Conservation (phyloP, 2,329 filamentous ascomycete genomes). For the Sphaerulina vaccinii region DNA sequence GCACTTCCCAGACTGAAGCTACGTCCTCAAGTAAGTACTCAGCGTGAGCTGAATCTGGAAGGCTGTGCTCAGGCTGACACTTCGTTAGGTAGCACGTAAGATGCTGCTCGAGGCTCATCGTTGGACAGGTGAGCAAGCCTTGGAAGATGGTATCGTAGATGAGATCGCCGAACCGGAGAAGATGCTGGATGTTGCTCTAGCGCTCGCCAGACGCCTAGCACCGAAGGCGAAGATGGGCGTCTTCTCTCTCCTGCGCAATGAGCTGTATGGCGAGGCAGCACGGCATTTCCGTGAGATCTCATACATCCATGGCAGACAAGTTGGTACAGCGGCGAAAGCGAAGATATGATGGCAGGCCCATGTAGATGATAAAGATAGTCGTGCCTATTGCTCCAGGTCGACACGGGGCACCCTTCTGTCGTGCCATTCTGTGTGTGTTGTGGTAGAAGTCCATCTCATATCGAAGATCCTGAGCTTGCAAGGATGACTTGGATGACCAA, state of each 20-base stretch:
- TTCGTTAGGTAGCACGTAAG: constrained; percentile 47
- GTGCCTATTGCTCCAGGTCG: no score
- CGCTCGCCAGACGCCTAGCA: constrained; percentile 45
- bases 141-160: constrained; percentile 56
- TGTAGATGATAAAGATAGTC: no score
- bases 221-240: constrained; percentile 50
- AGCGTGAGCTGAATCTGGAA: no score
- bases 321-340: constrained; percentile 47
- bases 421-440: no score
- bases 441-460: no score
- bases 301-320: constrained; percentile 52
- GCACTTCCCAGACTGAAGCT: constrained; percentile 54
- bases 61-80: neutral
- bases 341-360: constrained; percentile 46
- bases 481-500: no score
- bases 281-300: constrained; percentile 53
- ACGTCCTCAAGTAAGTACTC: constrained; percentile 38
- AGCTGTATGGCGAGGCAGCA: constrained; percentile 55
- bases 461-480: no score
- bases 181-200: constrained; percentile 50
- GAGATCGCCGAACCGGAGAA: constrained; percentile 49
- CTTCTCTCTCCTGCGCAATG: constrained; percentile 52
- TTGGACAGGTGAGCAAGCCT: constrained; percentile 54
- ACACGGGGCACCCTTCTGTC: no score
- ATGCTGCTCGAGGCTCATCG: constrained; percentile 57